phyloP scores from a whole-genome alignment of 352 stramenopile species.

The Phytophthora rubi region DNA sequence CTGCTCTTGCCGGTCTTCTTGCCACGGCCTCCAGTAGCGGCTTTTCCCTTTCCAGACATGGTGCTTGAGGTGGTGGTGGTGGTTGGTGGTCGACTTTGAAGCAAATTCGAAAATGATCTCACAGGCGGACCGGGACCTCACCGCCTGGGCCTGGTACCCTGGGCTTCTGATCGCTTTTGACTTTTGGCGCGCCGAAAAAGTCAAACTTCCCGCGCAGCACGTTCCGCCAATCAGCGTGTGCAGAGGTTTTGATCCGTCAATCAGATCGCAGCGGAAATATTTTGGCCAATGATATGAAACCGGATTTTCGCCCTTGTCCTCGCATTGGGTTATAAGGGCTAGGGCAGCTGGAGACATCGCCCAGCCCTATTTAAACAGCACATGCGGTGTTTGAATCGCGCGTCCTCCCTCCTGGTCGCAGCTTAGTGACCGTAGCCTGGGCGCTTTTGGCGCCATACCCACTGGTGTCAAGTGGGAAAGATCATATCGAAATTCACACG shows the following conservation, averaged over 20 bases:
- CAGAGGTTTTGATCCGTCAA: constrained; percentile 20
- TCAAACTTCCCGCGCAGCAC: constrained; percentile 13
- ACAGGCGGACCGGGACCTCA: background rate
- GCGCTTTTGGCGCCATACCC: background rate
- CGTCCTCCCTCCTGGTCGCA: constrained; percentile 19
- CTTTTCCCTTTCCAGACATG: constrained; percentile 86
- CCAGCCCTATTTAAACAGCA: background rate
- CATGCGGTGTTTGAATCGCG: background rate
- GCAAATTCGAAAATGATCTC: constrained; percentile 48
- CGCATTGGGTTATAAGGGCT: constrained; percentile 12
- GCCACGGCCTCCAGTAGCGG: constrained; percentile 69
- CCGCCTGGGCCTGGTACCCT: background rate
- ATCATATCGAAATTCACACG: constrained; percentile 41
- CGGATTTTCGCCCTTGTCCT: constrained; percentile 23
- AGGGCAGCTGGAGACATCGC: constrained; percentile 10
- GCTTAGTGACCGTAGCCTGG: no score
- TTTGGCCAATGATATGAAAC: constrained; percentile 19
- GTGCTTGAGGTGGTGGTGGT: constrained; percentile 39
- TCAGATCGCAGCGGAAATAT: background rate
- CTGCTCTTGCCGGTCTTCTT: constrained; percentile 71
- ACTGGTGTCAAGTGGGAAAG: background rate
- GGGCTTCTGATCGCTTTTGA: background rate
- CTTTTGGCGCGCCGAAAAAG: constrained; percentile 13
- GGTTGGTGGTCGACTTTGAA: constrained; percentile 45
- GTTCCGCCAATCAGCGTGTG: constrained; percentile 21